These are phyloP conservation scores for Vitis rupestris DNA, from an alignment of 164 flowering plant genomes.

Conservation along the genomic window DNA sequence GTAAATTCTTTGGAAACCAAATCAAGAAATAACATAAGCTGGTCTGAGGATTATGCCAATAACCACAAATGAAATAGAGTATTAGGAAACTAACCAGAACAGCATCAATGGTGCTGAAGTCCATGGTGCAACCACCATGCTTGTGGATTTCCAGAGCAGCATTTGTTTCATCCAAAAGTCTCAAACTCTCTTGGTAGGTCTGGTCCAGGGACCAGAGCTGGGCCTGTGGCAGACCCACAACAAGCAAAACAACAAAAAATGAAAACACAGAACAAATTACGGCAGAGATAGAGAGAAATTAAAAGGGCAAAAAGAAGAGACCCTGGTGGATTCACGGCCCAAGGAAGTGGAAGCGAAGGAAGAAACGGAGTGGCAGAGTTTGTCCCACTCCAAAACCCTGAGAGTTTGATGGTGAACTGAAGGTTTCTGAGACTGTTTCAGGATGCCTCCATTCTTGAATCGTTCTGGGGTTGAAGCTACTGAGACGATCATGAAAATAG, in stretches of 20 bases:
- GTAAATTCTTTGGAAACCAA: too few relatives aligned
- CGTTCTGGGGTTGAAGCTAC: background rate
- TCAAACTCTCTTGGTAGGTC: slow-evolving; percentile 67
- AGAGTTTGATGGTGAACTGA: slow-evolving; percentile 46
- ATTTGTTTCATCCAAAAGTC: slow-evolving; percentile 66
- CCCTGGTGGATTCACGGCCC: slow-evolving; percentile 76
- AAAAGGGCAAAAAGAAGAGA: slow-evolving; percentile 4
- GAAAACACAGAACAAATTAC: slow-evolving; percentile 1
- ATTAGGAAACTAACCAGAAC: slow-evolving; percentile 36
- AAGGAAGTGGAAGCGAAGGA: slow-evolving; percentile 72
- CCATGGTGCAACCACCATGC: slow-evolving; percentile 61
- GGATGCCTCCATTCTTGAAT: slow-evolving; percentile 20
- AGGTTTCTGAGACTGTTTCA: slow-evolving; percentile 21
- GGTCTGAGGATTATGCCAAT: too few relatives aligned
- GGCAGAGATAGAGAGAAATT: background rate
- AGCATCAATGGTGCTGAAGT: slow-evolving; percentile 48
- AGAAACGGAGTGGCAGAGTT: slow-evolving; percentile 77
- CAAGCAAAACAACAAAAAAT: background rate
- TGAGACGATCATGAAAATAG: too few relatives aligned
- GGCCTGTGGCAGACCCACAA: slow-evolving; percentile 30
- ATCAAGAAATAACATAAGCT: too few relatives aligned
- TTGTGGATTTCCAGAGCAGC: slow-evolving; percentile 81
- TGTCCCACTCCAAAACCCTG: slow-evolving; percentile 80
- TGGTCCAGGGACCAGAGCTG: slow-evolving; percentile 60
- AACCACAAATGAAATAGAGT: too few relatives aligned